Evolutionary conservation across 1,139 yeast genomes (phyloP).

Genomic region (Pneumocystis wakefieldiae): DNA sequence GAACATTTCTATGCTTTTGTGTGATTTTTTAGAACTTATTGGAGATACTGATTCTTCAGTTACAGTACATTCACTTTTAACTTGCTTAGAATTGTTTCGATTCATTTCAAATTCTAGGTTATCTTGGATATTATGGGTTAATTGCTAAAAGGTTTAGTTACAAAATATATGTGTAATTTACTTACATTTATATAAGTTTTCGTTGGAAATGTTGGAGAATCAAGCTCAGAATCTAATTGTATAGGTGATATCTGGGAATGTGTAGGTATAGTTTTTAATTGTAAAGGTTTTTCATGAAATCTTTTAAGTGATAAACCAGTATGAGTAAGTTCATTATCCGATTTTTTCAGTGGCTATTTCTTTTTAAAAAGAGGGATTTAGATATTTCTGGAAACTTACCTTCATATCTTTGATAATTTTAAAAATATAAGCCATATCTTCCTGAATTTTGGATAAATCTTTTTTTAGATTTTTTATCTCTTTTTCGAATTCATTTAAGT

Average conservation of each 20-base stretch:
- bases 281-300: neutral
- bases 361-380: neutral
- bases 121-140: neutral
- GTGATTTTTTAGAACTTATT: neutral
- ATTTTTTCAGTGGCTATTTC: neutral
- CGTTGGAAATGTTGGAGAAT: neutral
- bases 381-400: neutral
- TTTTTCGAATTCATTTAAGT: neutral
- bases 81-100: neutral
- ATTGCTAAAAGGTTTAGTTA: neutral
- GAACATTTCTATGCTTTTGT: conserved; percentile 42
- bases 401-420: neutral
- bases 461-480: neutral
- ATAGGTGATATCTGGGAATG: neutral
- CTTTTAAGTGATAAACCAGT: neutral
- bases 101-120: neutral
- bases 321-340: neutral
- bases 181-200: neutral
- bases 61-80: neutral
- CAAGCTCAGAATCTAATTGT: neutral
- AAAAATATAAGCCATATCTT: neutral
- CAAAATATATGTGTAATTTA: neutral
- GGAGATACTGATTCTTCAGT: conserved; percentile 3
- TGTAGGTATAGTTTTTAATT: neutral
- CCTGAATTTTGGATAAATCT: neutral